These are phyloP conservation scores for Aspergillus uvarum DNA, from an alignment of 2,329 filamentous ascomycete genomes.

Conservation along the genomic window DNA sequence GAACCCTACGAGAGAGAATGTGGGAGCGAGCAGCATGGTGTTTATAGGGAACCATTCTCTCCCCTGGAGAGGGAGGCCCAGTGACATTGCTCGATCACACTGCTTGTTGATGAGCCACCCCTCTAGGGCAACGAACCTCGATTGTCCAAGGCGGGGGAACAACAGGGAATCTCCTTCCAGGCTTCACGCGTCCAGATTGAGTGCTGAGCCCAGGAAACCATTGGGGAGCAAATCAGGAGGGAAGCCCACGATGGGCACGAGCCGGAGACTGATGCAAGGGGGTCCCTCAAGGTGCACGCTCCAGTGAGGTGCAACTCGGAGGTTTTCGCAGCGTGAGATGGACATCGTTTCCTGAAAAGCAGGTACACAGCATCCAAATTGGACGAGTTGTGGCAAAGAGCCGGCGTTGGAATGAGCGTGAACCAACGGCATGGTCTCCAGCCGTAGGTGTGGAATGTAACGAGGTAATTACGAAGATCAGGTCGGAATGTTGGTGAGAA, in stretches of 20 bases:
- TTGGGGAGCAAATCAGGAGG: slow-evolving; percentile 40
- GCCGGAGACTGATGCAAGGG: slow-evolving; percentile 38
- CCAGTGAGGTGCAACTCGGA: slow-evolving; percentile 38
- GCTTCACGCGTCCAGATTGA: slow-evolving; percentile 33
- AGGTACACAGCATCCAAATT: slow-evolving; percentile 25
- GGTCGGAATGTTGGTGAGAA: slow-evolving; percentile 33
- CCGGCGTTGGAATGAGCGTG: slow-evolving; percentile 34
- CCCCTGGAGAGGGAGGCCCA: slow-evolving; percentile 30
- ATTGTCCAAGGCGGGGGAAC: slow-evolving; percentile 31
- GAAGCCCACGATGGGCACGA: slow-evolving; percentile 33
- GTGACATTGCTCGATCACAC: slow-evolving; percentile 38
- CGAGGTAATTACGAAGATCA: slow-evolving; percentile 25
- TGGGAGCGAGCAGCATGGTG: slow-evolving; percentile 43
- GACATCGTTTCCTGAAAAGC: slow-evolving; percentile 18
- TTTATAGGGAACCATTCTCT: slow-evolving; percentile 41
- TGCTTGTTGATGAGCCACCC: slow-evolving; percentile 34
- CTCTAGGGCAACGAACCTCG: slow-evolving; percentile 36
- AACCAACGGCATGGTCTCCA: slow-evolving; percentile 25
- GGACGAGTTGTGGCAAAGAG: slow-evolving; percentile 32
- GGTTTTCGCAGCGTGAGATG: slow-evolving; percentile 33
- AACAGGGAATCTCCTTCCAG: slow-evolving; percentile 24
- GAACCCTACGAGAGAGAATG: slow-evolving; percentile 45
- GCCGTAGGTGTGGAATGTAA: slow-evolving; percentile 33
- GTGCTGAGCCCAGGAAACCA: slow-evolving; percentile 30
- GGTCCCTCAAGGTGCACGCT: slow-evolving; percentile 32